phyloP scores from a whole-genome alignment of 495 filamentous ascomycete genomes.

The Hypoxylon fragiforme region DNA sequence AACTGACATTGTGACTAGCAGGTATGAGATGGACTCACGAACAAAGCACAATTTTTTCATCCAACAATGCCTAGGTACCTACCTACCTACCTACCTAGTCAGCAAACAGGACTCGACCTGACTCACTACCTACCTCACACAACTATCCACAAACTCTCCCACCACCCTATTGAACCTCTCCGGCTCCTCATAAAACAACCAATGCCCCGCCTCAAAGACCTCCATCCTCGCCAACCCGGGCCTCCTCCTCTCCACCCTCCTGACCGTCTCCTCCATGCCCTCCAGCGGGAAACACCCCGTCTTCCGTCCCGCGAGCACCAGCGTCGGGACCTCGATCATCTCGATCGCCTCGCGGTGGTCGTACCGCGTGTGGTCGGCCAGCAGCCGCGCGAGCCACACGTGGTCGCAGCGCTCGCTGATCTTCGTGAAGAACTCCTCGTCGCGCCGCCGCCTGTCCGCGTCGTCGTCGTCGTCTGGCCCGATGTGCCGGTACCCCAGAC shows the following conservation, averaged over 20 bases:
- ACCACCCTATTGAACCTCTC: constrained; percentile 45
- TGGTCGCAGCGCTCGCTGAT: constrained; percentile 44
- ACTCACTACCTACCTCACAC: not conserved
- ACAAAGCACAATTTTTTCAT: too few species aligned
- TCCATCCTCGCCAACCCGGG: constrained; percentile 33
- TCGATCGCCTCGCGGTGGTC: constrained; percentile 52
- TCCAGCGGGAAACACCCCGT: constrained; percentile 51
- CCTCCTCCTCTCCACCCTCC: constrained; percentile 26
- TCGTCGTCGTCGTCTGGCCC: constrained; percentile 28
- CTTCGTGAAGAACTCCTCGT: constrained; percentile 46
- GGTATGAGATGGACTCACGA: too few species aligned
- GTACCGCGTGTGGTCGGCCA: constrained; percentile 52
- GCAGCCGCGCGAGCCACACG: constrained; percentile 46
- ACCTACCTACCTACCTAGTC: too few species aligned
- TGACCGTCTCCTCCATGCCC: constrained; percentile 46
- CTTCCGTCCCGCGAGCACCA: constrained; percentile 46
- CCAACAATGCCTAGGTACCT: too few species aligned
- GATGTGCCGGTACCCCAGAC: constrained; percentile 47
- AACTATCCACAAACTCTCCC: constrained; percentile 36
- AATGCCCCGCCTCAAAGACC: constrained; percentile 48
- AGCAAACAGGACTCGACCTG: too few species aligned
- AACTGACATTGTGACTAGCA: too few species aligned
- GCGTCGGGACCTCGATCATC: constrained; percentile 31
- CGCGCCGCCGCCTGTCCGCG: constrained; percentile 25
- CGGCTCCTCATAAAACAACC: constrained; percentile 53